These are phyloP conservation scores for Trifolium fragiferum DNA, from an alignment of 306 rosid genomes.

Conservation along the genomic window DNA sequence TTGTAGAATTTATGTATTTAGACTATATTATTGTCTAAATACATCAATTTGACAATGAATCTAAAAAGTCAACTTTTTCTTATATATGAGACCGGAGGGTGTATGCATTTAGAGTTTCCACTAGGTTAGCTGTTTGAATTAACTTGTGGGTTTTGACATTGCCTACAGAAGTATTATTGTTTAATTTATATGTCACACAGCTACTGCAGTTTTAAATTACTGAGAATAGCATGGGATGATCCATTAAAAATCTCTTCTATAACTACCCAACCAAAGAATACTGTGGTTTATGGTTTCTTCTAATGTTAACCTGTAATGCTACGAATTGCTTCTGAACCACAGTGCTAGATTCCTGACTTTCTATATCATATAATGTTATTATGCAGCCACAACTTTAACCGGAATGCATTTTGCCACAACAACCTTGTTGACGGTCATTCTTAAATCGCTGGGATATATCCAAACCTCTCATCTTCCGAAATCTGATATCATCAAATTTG, in stretches of 20 bases:
- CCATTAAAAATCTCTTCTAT: slow-evolving; percentile 26
- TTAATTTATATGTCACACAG: slow-evolving; percentile 7
- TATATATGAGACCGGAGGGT: too few species aligned
- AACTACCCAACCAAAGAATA: slow-evolving; percentile 17
- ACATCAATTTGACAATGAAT: too few species aligned
- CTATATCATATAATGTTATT: slow-evolving; percentile 36
- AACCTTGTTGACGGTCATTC: slow-evolving; percentile 69
- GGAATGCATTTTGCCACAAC: slow-evolving; percentile 86
- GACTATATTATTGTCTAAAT: too few species aligned
- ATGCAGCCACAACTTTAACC: slow-evolving; percentile 85
- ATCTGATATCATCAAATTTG: slow-evolving; percentile 75
- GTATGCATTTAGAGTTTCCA: slow-evolving; percentile 3
- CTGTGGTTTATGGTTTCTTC: slow-evolving; percentile 36
- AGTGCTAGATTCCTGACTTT: slow-evolving; percentile 40
- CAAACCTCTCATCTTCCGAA: slow-evolving; percentile 71
- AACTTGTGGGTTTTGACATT: slow-evolving; percentile 26
- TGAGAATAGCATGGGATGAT: slow-evolving; percentile 30
- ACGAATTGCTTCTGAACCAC: slow-evolving; percentile 33
- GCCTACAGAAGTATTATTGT: slow-evolving; percentile 2
- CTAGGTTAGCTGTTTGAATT: slow-evolving; percentile 3
- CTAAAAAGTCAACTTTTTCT: too few species aligned
- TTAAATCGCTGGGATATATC: slow-evolving; percentile 73
- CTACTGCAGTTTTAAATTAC: slow-evolving; percentile 23
- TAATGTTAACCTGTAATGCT: slow-evolving; percentile 29
- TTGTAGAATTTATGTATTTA: too few species aligned